Evolutionary conservation across 2,329 filamentous ascomycete species (phyloP).

Genomic region (Lachnellula subtilissima): DNA sequence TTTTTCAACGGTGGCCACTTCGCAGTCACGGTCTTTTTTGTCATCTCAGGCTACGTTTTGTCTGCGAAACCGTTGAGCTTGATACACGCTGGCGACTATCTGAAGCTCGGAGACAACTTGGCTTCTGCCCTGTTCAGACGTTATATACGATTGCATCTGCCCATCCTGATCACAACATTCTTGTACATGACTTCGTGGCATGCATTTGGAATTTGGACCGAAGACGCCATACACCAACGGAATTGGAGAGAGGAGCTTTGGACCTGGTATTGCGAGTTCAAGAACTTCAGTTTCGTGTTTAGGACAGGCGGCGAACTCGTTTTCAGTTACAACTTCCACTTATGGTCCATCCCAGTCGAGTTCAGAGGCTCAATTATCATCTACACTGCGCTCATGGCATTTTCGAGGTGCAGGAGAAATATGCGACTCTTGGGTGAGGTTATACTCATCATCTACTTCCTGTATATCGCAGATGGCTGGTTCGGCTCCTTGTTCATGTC

Average conservation of each 20-base stretch:
- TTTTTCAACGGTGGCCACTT: slow-evolving; percentile 57
- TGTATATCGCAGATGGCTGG: slow-evolving; percentile 62
- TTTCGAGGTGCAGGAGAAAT: slow-evolving; percentile 48
- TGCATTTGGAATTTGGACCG: slow-evolving; percentile 25
- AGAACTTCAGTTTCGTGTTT: slow-evolving; percentile 65
- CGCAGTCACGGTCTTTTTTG: slow-evolving; percentile 49
- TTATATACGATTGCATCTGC: slow-evolving; percentile 42
- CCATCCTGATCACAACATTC: slow-evolving; percentile 40
- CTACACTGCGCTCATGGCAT: slow-evolving; percentile 51
- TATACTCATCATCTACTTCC: slow-evolving; percentile 54
- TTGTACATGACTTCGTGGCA: slow-evolving; percentile 28
- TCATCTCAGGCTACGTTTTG: slow-evolving; percentile 46
- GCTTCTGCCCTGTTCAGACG: slow-evolving; percentile 44
- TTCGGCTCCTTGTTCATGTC: slow-evolving; percentile 55
- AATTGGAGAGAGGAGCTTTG: slow-evolving; percentile 24
- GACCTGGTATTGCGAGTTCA: slow-evolving; percentile 44
- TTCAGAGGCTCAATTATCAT: slow-evolving; percentile 58
- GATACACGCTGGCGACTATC: slow-evolving; percentile 32
- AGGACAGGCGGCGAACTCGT: slow-evolving; percentile 51
- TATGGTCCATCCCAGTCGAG: slow-evolving; percentile 54
- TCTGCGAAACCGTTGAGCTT: slow-evolving; percentile 39
- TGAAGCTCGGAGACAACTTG: slow-evolving; percentile 34
- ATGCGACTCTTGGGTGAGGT: slow-evolving; percentile 50
- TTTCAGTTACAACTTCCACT: slow-evolving; percentile 53
- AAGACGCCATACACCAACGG: slow-evolving; percentile 12